Percentiles rank a stretch among this genome's conserved stretches.
These are phyloP conservation scores for Penicillium hesseltinei DNA, from an alignment of 2,329 filamentous ascomycete genomes.

Conservation along the genomic window DNA sequence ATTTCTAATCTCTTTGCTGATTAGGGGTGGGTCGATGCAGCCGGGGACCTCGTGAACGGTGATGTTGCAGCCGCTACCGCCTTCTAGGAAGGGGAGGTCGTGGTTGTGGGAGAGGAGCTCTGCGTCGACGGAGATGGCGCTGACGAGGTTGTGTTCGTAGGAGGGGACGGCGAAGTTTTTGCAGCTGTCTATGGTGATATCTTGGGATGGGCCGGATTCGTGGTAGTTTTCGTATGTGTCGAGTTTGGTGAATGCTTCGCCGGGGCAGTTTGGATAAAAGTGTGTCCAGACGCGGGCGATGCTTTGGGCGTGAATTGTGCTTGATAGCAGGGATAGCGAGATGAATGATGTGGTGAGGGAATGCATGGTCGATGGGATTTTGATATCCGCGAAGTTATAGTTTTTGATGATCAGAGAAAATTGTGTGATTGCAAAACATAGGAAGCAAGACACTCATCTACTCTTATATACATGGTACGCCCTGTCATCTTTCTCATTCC, in stretches of 20 bases:
- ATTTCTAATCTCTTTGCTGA: conserved; percentile 22
- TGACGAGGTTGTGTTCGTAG: conserved; percentile 23
- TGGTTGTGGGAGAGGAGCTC: conserved; percentile 21
- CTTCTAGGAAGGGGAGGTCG: conserved; percentile 14
- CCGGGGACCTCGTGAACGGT: conserved; percentile 35
- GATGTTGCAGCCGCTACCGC: conserved; percentile 28
- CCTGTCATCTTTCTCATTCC: conserved; percentile 2
- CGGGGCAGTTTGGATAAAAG: conserved; percentile 32
- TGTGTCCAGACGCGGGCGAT: conserved; percentile 32
- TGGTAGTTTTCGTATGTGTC: conserved; percentile 27
- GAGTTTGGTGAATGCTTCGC: conserved; percentile 19
- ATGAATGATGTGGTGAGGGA: conserved; percentile 13
- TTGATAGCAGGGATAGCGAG: conserved; percentile 21
- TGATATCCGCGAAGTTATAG: background rate
- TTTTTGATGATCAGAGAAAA: background rate
- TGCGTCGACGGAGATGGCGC: conserved; percentile 29
- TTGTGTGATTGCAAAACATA: background rate
- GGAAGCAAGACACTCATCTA: background rate
- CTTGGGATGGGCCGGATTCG: conserved; percentile 20
- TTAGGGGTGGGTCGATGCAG: conserved; percentile 31
- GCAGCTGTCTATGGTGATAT: conserved; percentile 26
- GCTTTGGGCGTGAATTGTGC: conserved; percentile 22
- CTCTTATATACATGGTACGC: conserved; percentile 7
- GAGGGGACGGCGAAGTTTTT: conserved; percentile 28
- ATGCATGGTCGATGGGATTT: conserved; percentile 13